These are phyloP conservation scores for Primulina huaijiensis DNA, from an alignment of 257 asterid species.

Conservation along the genomic window DNA sequence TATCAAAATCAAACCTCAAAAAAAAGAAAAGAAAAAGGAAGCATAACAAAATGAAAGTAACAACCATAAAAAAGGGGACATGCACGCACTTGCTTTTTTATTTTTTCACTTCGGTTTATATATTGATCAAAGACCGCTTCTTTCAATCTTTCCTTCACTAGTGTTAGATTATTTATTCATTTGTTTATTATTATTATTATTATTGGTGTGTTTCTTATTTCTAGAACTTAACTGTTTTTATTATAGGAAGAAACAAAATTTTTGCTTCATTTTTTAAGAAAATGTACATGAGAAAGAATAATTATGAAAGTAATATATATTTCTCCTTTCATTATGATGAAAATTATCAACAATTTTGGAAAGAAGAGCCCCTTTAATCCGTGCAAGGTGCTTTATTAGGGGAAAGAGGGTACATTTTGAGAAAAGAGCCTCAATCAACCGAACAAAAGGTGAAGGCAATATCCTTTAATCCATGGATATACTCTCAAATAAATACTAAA, in stretches of 20 bases:
- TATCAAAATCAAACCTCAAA: conserved; percentile 36
- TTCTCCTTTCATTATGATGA: neutral
- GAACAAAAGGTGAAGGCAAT: conserved; percentile 26
- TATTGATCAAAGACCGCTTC: neutral
- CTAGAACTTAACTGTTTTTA: too few species aligned
- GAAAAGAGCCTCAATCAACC: conserved; percentile 24
- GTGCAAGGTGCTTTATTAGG: conserved; percentile 40
- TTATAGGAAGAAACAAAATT: too few species aligned
- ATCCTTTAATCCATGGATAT: conserved; percentile 31
- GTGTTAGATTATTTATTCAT: too few species aligned
- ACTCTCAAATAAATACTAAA: neutral
- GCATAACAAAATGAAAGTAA: neutral
- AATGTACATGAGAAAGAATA: too few species aligned
- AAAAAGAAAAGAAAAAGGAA: conserved; percentile 20
- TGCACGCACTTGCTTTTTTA: neutral
- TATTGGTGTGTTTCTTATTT: too few species aligned
- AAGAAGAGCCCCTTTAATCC: conserved; percentile 35
- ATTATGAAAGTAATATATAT: too few species aligned
- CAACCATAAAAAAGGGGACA: neutral
- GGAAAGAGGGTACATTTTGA: conserved; percentile 30
- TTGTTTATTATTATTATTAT: too few species aligned
- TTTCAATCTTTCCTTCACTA: neutral
- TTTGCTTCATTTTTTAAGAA: too few species aligned
- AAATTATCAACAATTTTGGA: conserved; percentile 10
- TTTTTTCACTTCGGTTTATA: neutral